A percentile compares a stretch with the other conserved stretches of the same genome.
Conservation (phyloP, 345 rosid genomes). For the Salix udensis region DNA sequence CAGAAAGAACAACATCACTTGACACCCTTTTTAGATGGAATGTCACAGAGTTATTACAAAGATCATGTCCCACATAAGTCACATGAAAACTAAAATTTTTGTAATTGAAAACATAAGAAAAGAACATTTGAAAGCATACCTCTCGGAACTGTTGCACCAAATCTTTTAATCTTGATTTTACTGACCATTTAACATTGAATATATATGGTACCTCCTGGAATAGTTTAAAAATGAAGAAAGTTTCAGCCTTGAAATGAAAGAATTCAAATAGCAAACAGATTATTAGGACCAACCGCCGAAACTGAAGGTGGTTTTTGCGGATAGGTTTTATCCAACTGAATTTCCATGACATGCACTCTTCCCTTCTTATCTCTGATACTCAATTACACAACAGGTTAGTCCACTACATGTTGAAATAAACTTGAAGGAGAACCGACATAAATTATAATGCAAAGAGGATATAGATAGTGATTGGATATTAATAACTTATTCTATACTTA, state of each 20-base stretch:
- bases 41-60: constrained; percentile 4
- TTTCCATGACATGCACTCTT: constrained; percentile 54
- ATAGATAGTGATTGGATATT: too few species aligned
- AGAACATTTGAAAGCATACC: constrained; percentile 28
- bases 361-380: constrained; percentile 52
- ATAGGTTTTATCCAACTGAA: constrained; percentile 51
- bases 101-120: background rate
- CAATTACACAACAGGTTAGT: constrained; percentile 11
- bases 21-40: background rate
- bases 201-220: constrained; percentile 65
- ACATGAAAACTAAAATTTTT: background rate
- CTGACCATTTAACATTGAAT: constrained; percentile 56
- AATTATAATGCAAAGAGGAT: background rate
- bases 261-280: constrained; percentile 2
- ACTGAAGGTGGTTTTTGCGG: constrained; percentile 61
- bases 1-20: background rate
- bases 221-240: background rate
- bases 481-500: constrained; percentile 25
- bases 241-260: constrained; percentile 7
- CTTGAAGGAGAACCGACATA: constrained; percentile 1
- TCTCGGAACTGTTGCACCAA: constrained; percentile 53
- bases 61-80: background rate
- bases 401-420: background rate
- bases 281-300: constrained; percentile 54
- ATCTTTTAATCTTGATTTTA: constrained; percentile 57